Conservation (phyloP, 2,329 filamentous ascomycete genomes). For the Microdochium trichocladiopsis region DNA sequence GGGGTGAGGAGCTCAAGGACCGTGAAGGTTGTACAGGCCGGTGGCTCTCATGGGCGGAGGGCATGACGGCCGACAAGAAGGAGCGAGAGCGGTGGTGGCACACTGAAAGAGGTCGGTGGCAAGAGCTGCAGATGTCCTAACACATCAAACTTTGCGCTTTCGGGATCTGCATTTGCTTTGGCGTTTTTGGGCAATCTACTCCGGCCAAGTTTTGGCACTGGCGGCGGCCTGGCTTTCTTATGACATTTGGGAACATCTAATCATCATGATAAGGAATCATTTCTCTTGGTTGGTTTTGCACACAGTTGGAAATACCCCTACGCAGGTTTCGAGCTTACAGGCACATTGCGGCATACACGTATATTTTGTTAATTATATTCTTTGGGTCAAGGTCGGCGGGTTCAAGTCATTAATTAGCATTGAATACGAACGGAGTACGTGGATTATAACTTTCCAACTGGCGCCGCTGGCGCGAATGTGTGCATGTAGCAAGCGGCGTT, state of each 20-base stretch:
- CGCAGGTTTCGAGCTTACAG: neutral
- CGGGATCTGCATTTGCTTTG: too few relatives aligned
- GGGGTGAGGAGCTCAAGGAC: conserved; percentile 33
- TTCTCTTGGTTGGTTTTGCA: neutral
- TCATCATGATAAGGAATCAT: neutral
- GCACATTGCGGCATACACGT: neutral
- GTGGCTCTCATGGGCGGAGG: conserved; percentile 34
- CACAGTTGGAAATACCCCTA: neutral
- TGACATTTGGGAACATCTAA: neutral
- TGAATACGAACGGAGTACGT: neutral
- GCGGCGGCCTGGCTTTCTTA: too few relatives aligned
- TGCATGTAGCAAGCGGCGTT: too few relatives aligned
- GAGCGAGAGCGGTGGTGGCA: conserved; percentile 45
- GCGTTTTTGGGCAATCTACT: too few relatives aligned
- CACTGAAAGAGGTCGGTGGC: conserved; percentile 39
- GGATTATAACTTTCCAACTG: too few relatives aligned
- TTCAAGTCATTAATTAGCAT: neutral
- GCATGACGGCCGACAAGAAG: conserved; percentile 29
- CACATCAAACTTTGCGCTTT: neutral
- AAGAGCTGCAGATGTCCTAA: neutral
- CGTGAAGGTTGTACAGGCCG: conserved; percentile 36
- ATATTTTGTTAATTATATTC: neutral
- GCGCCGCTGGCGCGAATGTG: too few relatives aligned
- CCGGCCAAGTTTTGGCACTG: too few relatives aligned
- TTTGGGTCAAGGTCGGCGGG: neutral